A percentile compares a stretch with the other conserved stretches of the same genome.
These are phyloP conservation scores for Nepenthes mirabilis DNA, from an alignment of 148 eudicot species.

Conservation along the genomic window DNA sequence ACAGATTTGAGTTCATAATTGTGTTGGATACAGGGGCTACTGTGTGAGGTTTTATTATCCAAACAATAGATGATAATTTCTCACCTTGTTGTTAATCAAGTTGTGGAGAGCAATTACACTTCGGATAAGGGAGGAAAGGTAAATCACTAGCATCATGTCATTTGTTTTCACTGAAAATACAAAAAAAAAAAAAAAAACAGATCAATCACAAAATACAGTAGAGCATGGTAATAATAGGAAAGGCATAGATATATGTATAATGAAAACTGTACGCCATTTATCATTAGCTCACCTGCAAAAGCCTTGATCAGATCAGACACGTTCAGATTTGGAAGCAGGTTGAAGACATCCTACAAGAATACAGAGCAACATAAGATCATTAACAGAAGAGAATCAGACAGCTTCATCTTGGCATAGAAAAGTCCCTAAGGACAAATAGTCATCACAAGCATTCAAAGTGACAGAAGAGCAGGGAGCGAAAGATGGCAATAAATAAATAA, in stretches of 20 bases:
- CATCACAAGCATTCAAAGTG: too few relatives aligned
- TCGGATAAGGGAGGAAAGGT: constrained; percentile 77
- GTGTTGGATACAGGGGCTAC: too few relatives aligned
- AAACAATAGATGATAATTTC: background rate
- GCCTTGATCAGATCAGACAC: constrained; percentile 72
- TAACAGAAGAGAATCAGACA: background rate
- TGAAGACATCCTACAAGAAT: constrained; percentile 75
- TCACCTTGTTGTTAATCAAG: constrained; percentile 91
- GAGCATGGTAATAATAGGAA: background rate
- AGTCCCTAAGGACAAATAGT: too few relatives aligned
- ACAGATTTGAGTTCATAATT: too few relatives aligned
- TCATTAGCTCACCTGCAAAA: constrained; percentile 50
- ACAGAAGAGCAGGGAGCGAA: too few relatives aligned
- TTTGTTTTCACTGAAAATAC: constrained; percentile 68
- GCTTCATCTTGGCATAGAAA: too few relatives aligned
- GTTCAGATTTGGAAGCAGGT: constrained; percentile 85
- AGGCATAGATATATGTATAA: background rate
- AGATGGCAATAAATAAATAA: too few relatives aligned
- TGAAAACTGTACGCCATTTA: too few relatives aligned
- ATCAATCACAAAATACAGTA: background rate
- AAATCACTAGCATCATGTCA: constrained; percentile 90
- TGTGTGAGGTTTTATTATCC: background rate
- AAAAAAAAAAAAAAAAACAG: background rate
- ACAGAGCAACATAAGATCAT: background rate
- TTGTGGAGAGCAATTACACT: constrained; percentile 90